Conservation (phyloP, 2,329 filamentous ascomycete genomes). For the Nemania bipapillata region DNA sequence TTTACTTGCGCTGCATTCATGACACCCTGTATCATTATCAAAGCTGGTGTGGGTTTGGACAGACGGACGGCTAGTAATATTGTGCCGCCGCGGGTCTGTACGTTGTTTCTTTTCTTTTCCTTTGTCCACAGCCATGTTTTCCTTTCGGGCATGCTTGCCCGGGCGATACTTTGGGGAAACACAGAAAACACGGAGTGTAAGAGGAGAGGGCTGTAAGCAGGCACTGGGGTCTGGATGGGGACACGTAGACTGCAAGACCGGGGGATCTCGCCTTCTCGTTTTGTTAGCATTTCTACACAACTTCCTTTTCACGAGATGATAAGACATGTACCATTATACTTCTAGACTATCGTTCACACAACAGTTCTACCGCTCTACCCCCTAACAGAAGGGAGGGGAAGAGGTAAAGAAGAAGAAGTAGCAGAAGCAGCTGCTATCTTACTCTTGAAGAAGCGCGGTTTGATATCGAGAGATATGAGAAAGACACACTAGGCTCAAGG, state of each 20-base stretch:
- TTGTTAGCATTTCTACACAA: not conserved
- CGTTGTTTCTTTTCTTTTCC: not conserved
- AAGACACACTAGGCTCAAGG: not conserved
- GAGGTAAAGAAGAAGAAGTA: conserved; percentile 12
- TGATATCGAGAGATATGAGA: not conserved
- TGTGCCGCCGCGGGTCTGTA: not conserved
- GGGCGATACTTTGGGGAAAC: conserved; percentile 1
- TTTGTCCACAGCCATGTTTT: not conserved
- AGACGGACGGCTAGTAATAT: conserved; percentile 9
- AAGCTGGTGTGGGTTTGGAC: not conserved
- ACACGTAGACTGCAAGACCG: conserved; percentile 37
- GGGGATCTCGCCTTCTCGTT: conserved; percentile 31
- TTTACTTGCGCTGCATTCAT: conserved; percentile 2
- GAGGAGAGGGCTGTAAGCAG: not conserved
- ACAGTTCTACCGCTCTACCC: conserved; percentile 36
- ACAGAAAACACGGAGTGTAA: not conserved
- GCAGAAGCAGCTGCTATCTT: conserved; percentile 15
- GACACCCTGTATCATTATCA: conserved; percentile 42
- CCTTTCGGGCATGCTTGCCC: not conserved
- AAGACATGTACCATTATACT: conserved; percentile 42
- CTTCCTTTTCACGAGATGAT: conserved; percentile 30
- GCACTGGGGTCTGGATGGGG: conserved; percentile 4
- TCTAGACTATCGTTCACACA: conserved; percentile 48
- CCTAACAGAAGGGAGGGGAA: conserved; percentile 30
- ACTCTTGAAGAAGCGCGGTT: not conserved